Percentiles rank a stretch among this genome's conserved stretches.
phyloP scores from a whole-genome alignment of 2,329 filamentous ascomycete species.

The Talaromyces marneffei region DNA sequence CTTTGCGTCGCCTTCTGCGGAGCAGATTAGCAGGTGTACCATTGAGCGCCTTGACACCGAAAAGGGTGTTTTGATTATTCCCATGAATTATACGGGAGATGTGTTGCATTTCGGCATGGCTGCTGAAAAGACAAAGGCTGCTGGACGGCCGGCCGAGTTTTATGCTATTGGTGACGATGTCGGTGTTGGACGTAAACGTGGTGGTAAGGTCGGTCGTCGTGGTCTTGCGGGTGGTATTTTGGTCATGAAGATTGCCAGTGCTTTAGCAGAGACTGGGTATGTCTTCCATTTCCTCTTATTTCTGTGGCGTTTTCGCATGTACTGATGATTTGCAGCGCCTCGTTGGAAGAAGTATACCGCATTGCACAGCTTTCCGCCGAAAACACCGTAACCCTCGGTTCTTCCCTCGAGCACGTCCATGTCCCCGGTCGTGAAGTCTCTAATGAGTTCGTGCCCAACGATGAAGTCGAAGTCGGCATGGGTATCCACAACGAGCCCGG shows the following conservation, averaged over 20 bases:
- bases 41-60: slow-evolving; percentile 64
- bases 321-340: slow-evolving; percentile 29
- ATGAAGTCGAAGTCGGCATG: slow-evolving; percentile 65
- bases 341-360: slow-evolving; percentile 64
- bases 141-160: slow-evolving; percentile 75
- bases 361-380: slow-evolving; percentile 66
- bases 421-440: slow-evolving; percentile 65
- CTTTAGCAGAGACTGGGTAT: slow-evolving; percentile 66
- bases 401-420: slow-evolving; percentile 85
- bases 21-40: slow-evolving; percentile 75
- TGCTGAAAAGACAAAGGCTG: slow-evolving; percentile 82
- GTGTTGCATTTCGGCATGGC: slow-evolving; percentile 91
- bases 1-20: slow-evolving; percentile 73
- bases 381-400: slow-evolving; percentile 79
- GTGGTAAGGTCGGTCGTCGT: slow-evolving; percentile 85
- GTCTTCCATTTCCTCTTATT: slow-evolving; percentile 11
- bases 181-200: slow-evolving; percentile 72
- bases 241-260: slow-evolving; percentile 85
- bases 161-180: slow-evolving; percentile 89
- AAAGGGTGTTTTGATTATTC: slow-evolving; percentile 76
- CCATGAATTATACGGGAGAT: slow-evolving; percentile 93
- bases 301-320: background rate
- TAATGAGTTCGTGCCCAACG: slow-evolving; percentile 42
- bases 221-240: slow-evolving; percentile 89
- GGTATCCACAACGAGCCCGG: slow-evolving; percentile 65